Base-by-base conservation (phyloP, 2,329 filamentous ascomycete species). In the Claviceps sp. region DNA sequence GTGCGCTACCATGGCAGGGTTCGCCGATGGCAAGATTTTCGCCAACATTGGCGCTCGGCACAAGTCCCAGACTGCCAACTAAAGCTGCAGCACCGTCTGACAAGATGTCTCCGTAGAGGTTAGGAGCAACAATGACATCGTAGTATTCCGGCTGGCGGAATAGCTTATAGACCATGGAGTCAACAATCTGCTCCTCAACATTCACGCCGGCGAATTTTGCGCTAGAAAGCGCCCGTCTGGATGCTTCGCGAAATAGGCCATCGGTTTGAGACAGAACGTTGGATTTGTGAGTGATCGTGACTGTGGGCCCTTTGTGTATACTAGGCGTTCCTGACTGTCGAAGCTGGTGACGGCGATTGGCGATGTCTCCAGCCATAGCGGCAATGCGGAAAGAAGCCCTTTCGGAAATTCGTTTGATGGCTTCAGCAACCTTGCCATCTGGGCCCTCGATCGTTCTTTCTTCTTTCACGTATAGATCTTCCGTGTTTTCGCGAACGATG, bases 151-250 rank as follows among this genome's bases (percentile, higher is more conserved):
- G 93, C 71, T 97, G 89, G 56, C 91, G 88, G 82, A 97, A 97
- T 53, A 98, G 85, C 77, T 97, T 97, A 81, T 97, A 97, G 54
- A 97, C 89, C 93, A 98, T 98, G 56, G 85, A 91, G 72, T 98
- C 93, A 57, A 98, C 91, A 61, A 98, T 98, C 74, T 98, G 93
- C 77, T 97, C 93, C 71, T 97, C 93, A 51, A 96, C 76, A 43
- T 72, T 71, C 51, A 95, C 73, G 49, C 69, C 70, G 55, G 60
- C 69, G 73, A 87, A 96, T 58, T 73, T 76, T 13, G 77, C 60
- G 50, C 76, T 75, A 30, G 81, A 76, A 8, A 97, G 82, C 4
- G 87, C 88, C 34, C 76, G 75, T 59, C 87, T 83, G 16, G 87
- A 81, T 4, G 87, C 86, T 60, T 84, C 76, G 60, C 93, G 84